phyloP scores from a whole-genome alignment of 2,329 filamentous ascomycete genomes.

The Aspergillus candidus region DNA sequence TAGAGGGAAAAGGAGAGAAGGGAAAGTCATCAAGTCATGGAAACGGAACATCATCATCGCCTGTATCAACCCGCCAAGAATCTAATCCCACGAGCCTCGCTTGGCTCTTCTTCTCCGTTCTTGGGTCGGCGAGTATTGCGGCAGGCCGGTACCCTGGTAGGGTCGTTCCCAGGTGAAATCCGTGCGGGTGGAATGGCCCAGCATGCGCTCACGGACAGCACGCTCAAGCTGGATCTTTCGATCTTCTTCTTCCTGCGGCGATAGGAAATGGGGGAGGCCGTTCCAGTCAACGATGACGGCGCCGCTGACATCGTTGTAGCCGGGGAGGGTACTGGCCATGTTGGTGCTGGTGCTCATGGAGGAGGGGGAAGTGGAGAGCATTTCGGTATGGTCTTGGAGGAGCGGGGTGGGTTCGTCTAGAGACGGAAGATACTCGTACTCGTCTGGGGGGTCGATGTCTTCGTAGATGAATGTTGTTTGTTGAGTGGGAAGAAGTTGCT shows the following conservation, averaged over 20 bases:
- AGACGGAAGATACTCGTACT: not conserved
- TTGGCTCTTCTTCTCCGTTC: not conserved
- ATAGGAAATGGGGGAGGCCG: conserved; percentile 20
- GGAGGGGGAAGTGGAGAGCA: not conserved
- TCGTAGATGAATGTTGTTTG: too few relatives aligned
- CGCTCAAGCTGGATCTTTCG: conserved; percentile 12
- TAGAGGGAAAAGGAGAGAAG: too few relatives aligned
- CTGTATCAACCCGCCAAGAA: too few relatives aligned
- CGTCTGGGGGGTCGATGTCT: too few relatives aligned
- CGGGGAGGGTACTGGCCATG: conserved; percentile 9
- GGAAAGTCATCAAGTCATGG: too few relatives aligned
- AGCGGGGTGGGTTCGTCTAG: not conserved
- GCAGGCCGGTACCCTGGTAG: conserved; percentile 4
- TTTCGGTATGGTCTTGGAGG: not conserved
- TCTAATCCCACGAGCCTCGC: too few relatives aligned
- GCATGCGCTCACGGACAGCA: conserved; percentile 22
- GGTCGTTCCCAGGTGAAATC: conserved; percentile 18
- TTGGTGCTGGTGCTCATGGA: not conserved
- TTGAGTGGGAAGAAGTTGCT: too few relatives aligned
- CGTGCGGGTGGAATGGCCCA: conserved; percentile 18
- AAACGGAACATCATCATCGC: too few relatives aligned
- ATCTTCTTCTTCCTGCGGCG: conserved; percentile 20
- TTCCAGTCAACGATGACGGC: conserved; percentile 21
- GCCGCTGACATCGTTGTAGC: conserved; percentile 23
- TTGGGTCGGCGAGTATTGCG: conserved; percentile 10